Evolutionary conservation across 2,329 filamentous ascomycete species (phyloP).

Genomic region (Sphaerulina vaccinii): DNA sequence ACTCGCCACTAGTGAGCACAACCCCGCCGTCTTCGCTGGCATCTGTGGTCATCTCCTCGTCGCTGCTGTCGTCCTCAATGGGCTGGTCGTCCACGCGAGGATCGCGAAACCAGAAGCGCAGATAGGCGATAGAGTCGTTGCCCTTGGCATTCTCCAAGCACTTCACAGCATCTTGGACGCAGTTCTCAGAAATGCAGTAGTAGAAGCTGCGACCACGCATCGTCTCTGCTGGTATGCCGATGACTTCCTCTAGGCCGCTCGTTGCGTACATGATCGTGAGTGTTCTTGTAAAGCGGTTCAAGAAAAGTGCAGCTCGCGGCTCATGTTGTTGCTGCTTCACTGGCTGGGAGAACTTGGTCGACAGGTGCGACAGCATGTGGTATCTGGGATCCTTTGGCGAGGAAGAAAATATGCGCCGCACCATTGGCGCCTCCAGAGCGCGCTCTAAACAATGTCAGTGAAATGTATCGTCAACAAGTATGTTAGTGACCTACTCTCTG

Average conservation of each 20-base stretch:
- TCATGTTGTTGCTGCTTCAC: constrained; percentile 62
- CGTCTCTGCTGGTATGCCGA: constrained; percentile 68
- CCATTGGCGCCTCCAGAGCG: constrained; percentile 72
- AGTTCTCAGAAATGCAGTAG: constrained; percentile 77
- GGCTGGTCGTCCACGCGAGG: constrained; percentile 56
- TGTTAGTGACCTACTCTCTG: constrained; percentile 62
- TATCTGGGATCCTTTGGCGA: constrained; percentile 81
- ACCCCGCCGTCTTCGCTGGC: constrained; percentile 53
- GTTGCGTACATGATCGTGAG: constrained; percentile 86
- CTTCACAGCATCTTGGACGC: constrained; percentile 70
- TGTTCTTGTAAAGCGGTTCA: constrained; percentile 82
- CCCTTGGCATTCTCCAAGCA: constrained; percentile 83
- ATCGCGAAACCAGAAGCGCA: constrained; percentile 81
- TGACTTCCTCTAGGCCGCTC: constrained; percentile 69
- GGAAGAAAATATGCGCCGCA: constrained; percentile 76
- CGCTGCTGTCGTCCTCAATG: constrained; percentile 40
- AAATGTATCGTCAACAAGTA: not conserved
- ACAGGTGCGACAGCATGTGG: constrained; percentile 84
- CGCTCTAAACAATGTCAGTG: constrained; percentile 56
- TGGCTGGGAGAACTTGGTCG: constrained; percentile 69
- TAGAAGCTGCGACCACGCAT: constrained; percentile 80
- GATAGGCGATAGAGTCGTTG: constrained; percentile 86
- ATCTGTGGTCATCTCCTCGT: constrained; percentile 50
- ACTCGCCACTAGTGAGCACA: constrained; percentile 41
- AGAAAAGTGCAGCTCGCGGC: constrained; percentile 76